Evolutionary conservation across 1,139 yeast species (phyloP), one percentile per base, ranked within the genome.

Genomic region (Lodderomyces beijingensis): DNA sequence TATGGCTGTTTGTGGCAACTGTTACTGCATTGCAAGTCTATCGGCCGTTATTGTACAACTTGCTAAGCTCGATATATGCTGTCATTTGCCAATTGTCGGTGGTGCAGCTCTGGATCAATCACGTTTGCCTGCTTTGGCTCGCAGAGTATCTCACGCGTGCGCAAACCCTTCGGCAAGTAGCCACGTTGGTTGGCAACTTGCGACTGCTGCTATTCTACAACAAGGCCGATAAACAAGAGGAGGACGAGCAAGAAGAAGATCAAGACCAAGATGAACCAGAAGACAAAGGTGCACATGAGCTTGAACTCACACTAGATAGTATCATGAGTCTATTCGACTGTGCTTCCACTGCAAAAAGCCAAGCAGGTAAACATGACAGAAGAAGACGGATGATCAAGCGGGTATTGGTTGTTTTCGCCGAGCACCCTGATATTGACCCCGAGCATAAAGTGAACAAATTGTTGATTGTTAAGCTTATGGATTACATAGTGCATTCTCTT

Each of bases 381-480:
- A n/a, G n/a, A n/a, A n/a, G n/a, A n/a, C n/a, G n/a, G n/a, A 16
- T 11, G 13, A 24, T 30, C 23, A 30, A 33, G 30, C 33, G 22
- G 34, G 32, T 33, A 17, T 33, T 36, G 27, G 28, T 25, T 19
- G 13, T 36, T 9, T 36, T 36, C 26, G 33, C 20, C 16, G 16
- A 29, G 23, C 25, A 30, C 16, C 24, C 29, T 9, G 31, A 30
- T n/a, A 18, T 30, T 22, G 15, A 35, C 19, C 23, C 26, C 10
- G 13, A 28, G 24, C 24, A 37, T 38, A 20, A 38, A 30, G 23
- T 60, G 34, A 67, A 67, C 43, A 49, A 51, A 40, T 49, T 63
- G 28, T 46, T 65, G 10, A 42, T 57, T 10, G 42, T 64, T 12
- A 45, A 55, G 25, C 28, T 62, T 10, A 25, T 66, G 13, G 74